Conservation (phyloP, 2,329 filamentous ascomycete species). For the Tricladium varicosporioides region DNA sequence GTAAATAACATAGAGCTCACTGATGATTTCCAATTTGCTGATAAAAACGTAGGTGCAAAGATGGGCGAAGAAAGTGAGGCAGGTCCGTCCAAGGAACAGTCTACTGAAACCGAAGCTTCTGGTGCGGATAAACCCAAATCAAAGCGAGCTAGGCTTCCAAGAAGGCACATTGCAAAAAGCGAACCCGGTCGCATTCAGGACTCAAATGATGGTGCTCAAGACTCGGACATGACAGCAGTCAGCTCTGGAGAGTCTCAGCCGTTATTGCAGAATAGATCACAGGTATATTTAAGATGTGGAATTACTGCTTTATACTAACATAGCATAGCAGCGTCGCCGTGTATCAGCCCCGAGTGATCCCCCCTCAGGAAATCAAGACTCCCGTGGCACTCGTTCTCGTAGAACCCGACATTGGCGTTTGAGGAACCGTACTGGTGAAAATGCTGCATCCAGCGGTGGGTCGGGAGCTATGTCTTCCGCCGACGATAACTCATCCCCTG, state of each 20-base stretch:
- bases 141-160: conserved; percentile 19
- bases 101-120: conserved; percentile 8
- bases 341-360: conserved; percentile 32
- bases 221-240: conserved; percentile 21
- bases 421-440: conserved; percentile 24
- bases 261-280: conserved; percentile 12
- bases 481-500: conserved; percentile 6
- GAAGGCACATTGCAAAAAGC: conserved; percentile 28
- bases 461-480: conserved; percentile 12
- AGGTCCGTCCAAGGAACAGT: conserved; percentile 9
- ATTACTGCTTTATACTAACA: conserved; percentile 13
- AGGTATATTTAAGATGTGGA: conserved; percentile 7
- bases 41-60: conserved; percentile 9
- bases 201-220: conserved; percentile 24
- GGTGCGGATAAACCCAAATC: conserved; percentile 16
- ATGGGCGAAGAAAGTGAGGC: conserved; percentile 3
- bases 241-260: conserved; percentile 25
- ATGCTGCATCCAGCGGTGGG: conserved; percentile 7
- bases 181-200: conserved; percentile 23
- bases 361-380: conserved; percentile 17
- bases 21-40: neutral
- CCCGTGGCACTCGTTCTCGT: conserved; percentile 18
- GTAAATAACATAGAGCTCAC: conserved; percentile 4
- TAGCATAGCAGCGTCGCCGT: conserved; percentile 24
- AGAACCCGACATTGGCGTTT: conserved; percentile 32